phyloP scores from a whole-genome alignment of 2,329 filamentous ascomycete genomes.

The Aspergillus sergii region DNA sequence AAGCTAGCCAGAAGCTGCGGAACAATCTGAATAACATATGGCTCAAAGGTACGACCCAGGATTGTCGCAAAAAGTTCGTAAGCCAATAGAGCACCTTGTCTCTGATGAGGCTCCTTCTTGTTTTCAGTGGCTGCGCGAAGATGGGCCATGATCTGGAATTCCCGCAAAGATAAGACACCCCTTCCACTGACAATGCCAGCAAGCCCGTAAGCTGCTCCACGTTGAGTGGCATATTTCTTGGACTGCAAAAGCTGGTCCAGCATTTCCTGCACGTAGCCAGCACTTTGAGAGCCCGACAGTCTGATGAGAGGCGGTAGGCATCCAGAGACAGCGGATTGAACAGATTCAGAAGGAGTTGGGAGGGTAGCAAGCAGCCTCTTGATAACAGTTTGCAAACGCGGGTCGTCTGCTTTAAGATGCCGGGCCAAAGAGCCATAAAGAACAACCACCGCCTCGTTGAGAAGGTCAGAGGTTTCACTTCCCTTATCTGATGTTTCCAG shows the following conservation, averaged over 20 bases:
- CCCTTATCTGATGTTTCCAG: conserved; percentile 84
- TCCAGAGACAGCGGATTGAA: conserved; percentile 94
- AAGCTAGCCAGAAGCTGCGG: conserved; percentile 88
- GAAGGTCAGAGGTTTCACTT: conserved; percentile 78
- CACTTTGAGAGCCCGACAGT: conserved; percentile 74
- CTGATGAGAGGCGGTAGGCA: conserved; percentile 90
- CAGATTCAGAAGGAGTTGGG: conserved; percentile 91
- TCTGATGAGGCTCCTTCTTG: conserved; percentile 86
- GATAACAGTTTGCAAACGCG: conserved; percentile 84
- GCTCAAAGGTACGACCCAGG: conserved; percentile 87
- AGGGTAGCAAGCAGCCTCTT: conserved; percentile 83
- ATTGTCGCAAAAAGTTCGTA: conserved; percentile 89
- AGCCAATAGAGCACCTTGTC: conserved; percentile 84
- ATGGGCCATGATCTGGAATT: conserved; percentile 82
- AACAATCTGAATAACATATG: conserved; percentile 93
- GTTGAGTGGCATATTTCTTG: conserved; percentile 88
- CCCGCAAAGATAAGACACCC: conserved; percentile 77
- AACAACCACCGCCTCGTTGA: conserved; percentile 97
- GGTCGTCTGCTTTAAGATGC: conserved; percentile 82
- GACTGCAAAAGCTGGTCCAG: conserved; percentile 80
- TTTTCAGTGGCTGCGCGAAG: conserved; percentile 86
- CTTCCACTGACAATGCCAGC: conserved; percentile 88
- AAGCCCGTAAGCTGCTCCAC: conserved; percentile 92
- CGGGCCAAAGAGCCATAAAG: conserved; percentile 92
- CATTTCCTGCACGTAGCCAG: conserved; percentile 78